Percentiles rank a stretch among this genome's conserved stretches.
Evolutionary conservation across 106 monocot species (phyloP).

Genomic region (Dendrobium chrysotoxum): DNA sequence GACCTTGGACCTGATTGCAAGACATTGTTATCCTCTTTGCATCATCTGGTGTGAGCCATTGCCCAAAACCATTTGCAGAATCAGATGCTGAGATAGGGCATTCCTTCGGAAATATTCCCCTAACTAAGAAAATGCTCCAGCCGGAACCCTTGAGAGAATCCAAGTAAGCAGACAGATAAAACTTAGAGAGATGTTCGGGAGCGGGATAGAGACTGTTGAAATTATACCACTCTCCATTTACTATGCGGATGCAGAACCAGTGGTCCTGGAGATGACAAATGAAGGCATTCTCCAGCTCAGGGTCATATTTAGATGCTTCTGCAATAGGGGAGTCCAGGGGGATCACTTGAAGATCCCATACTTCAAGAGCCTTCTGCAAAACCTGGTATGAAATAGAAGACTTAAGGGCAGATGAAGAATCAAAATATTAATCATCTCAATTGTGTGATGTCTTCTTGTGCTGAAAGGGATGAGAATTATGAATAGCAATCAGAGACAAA

Average conservation of each 20-base stretch:
- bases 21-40: constrained; percentile 72
- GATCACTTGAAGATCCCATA: constrained; percentile 88
- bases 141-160: constrained; percentile 75
- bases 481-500: too few relatives aligned
- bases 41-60: constrained; percentile 92
- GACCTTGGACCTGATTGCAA: constrained; percentile 38
- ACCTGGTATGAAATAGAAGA: constrained; percentile 37
- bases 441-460: too few relatives aligned
- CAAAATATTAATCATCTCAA: too few relatives aligned
- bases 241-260: constrained; percentile 97
- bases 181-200: constrained; percentile 88
- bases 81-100: constrained; percentile 65
- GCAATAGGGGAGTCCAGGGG: constrained; percentile 66
- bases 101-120: constrained; percentile 87
- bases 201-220: constrained; percentile 95
- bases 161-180: constrained; percentile 86
- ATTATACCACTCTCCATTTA: constrained; percentile 93
- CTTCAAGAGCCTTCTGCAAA: constrained; percentile 76
- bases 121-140: constrained; percentile 94
- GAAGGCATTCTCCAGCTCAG: constrained; percentile 81
- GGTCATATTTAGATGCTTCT: constrained; percentile 58
- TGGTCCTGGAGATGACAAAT: constrained; percentile 86
- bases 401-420: neutral
- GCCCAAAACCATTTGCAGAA: constrained; percentile 59
- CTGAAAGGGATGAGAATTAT: too few relatives aligned